phyloP scores from a whole-genome alignment of 2,329 filamentous ascomycete species.

The Apiospora sp. region DNA sequence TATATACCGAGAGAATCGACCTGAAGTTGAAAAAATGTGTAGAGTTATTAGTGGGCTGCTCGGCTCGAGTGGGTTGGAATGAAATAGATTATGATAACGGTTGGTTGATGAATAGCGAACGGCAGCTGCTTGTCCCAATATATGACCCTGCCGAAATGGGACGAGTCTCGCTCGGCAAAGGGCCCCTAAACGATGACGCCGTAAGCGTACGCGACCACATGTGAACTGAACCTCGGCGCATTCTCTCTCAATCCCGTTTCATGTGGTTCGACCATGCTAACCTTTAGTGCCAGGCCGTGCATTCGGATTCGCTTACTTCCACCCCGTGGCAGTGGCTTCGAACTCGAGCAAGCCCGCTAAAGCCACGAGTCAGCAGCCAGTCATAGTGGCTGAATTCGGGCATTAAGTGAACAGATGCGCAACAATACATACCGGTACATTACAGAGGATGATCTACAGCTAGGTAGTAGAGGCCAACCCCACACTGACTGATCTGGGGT shows the following conservation, averaged over 20 bases:
- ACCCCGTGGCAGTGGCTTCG: neutral
- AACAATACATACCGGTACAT: too few relatives aligned
- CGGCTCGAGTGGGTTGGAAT: neutral
- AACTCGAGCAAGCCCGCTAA: neutral
- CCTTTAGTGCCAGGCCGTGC: conserved; percentile 13
- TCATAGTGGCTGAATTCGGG: neutral
- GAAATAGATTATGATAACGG: neutral
- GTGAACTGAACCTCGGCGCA: conserved; percentile 43
- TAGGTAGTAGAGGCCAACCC: neutral
- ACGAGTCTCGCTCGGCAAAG: conserved; percentile 10
- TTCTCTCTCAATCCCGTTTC: conserved; percentile 35
- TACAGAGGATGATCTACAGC: neutral
- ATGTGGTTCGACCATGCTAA: conserved; percentile 28
- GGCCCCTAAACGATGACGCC: conserved; percentile 6
- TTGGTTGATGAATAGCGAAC: neutral
- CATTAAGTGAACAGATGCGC: neutral
- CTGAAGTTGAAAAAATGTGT: neutral
- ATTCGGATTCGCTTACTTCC: conserved; percentile 17
- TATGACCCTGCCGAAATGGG: conserved; percentile 6
- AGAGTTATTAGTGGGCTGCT: neutral
- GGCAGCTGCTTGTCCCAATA: neutral
- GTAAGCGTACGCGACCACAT: conserved; percentile 33
- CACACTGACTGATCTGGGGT: neutral
- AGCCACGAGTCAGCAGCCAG: conserved; percentile 5
- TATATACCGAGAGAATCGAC: neutral